Evolutionary conservation across 2,329 filamentous ascomycete genomes (phyloP), one percentile per base, ranked within the genome.

Genomic region (Arachnomyces sp.): DNA sequence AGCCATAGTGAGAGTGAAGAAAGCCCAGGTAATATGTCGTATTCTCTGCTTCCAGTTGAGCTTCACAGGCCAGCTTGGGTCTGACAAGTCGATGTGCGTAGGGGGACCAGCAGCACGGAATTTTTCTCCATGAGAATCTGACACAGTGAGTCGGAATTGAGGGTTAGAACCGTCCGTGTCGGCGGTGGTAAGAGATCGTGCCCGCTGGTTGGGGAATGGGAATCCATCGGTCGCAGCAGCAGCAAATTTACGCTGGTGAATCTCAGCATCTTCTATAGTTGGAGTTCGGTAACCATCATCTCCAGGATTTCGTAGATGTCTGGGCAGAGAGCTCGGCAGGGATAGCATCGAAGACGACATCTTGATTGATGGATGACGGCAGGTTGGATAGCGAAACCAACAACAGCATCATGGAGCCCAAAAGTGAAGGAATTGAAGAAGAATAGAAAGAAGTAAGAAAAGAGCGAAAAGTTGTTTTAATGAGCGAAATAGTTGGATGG

Each of bases 11-110:
- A 79, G 66, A 12, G 83, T 85, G 53, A 88, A 90, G 72, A 80
- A 90, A 0, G 83, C 87, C 84, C 84, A 90, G 1, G 77, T 80
- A 47, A 79, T 73, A 60, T 81, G 77, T 37, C 72, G 62, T 33
- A 80, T 70, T n/a, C 77, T 63, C 47, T 76, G 65, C 46, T 65
- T 70, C 64, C 72, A 76, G 33, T 60, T 55, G 14, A 74, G 55
- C 11, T 51, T 44, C 4, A 46, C 43, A 11, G 55, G 47, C 20
- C 35, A 49, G 37, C 34, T 49, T 45, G 1, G 45, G 6, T 15
- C 20, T 18, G 15, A 42, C 14, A 34, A 18, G 20, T 18, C 17
- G 33, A 17, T 18, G 11, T 18, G 33, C 3, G 9, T 14, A 9
- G 20, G 12, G 12, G 31, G 17, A 15, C 33, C 33, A 17, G 15